Percentiles rank a stretch among this genome's conserved stretches.
Evolutionary conservation across 2,329 filamentous ascomycete species (phyloP).

Genomic region (Trichoderma harzianum): DNA sequence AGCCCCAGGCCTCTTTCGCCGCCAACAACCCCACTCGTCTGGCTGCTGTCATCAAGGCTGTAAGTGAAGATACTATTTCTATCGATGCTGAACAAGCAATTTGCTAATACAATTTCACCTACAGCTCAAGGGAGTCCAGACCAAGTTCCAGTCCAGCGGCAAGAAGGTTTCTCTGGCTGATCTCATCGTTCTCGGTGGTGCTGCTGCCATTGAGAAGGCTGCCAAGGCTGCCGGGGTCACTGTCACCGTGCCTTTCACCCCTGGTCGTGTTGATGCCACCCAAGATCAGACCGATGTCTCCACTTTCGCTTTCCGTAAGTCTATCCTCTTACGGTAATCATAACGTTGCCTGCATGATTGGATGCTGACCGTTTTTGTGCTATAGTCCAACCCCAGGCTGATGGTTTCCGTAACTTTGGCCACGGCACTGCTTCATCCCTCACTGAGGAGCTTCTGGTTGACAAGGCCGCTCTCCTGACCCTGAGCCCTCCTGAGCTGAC

Average conservation of each 20-base stretch:
- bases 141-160: slow-evolving; percentile 56
- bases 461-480: slow-evolving; percentile 66
- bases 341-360: not conserved
- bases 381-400: slow-evolving; percentile 58
- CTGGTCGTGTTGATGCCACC: slow-evolving; percentile 67
- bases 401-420: slow-evolving; percentile 78
- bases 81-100: not conserved
- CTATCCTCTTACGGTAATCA: not conserved
- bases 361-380: not conserved
- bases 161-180: slow-evolving; percentile 75
- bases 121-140: slow-evolving; percentile 47
- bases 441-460: slow-evolving; percentile 67
- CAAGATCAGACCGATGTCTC: slow-evolving; percentile 67
- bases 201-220: slow-evolving; percentile 68
- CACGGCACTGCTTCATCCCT: slow-evolving; percentile 56
- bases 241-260: slow-evolving; percentile 65
- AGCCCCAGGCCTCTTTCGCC: slow-evolving; percentile 67
- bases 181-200: slow-evolving; percentile 68
- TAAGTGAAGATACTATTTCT: not conserved
- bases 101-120: not conserved
- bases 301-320: slow-evolving; percentile 52
- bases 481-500: slow-evolving; percentile 68
- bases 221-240: slow-evolving; percentile 44
- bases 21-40: slow-evolving; percentile 69
- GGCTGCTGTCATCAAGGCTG: slow-evolving; percentile 53